These are phyloP conservation scores for Scedosporium dehoogii DNA, from an alignment of 2,329 filamentous ascomycete species.

Conservation along the genomic window DNA sequence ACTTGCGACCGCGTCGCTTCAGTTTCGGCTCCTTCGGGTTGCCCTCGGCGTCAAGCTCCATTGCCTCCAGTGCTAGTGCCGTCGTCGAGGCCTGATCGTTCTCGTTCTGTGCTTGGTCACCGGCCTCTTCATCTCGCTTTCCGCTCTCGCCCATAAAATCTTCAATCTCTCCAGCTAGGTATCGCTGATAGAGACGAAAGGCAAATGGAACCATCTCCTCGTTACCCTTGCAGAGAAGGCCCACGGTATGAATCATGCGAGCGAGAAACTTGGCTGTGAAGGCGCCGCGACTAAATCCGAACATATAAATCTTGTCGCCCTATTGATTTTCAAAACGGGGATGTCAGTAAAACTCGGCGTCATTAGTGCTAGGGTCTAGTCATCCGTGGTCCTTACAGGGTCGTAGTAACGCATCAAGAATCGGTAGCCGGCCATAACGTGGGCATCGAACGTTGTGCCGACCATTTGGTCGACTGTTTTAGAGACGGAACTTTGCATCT, in stretches of 20 bases:
- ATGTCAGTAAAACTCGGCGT: not conserved
- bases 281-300: conserved; percentile 42
- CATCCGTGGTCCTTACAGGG: conserved; percentile 17
- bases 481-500: conserved; percentile 24
- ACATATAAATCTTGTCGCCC: conserved; percentile 42
- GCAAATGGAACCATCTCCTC: conserved; percentile 44
- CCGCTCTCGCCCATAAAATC: conserved; percentile 17
- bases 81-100: conserved; percentile 43
- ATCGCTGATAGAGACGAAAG: conserved; percentile 31
- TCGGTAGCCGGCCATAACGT: conserved; percentile 41
- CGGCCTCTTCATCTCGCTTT: conserved; percentile 28
- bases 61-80: conserved; percentile 30
- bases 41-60: conserved; percentile 5
- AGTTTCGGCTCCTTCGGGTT: conserved; percentile 32
- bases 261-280: conserved; percentile 44
- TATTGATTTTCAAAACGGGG: conserved; percentile 14
- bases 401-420: conserved; percentile 46
- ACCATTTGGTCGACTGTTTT: conserved; percentile 32
- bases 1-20: conserved; percentile 42
- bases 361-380: not conserved
- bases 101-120: conserved; percentile 32
- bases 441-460: conserved; percentile 37
- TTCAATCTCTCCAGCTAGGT: conserved; percentile 26
- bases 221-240: conserved; percentile 39
- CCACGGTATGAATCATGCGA: conserved; percentile 38